Percentiles rank a stretch among this genome's conserved stretches.
Conservation (phyloP, 257 asterid genomes). For the Mitragyna speciosa region DNA sequence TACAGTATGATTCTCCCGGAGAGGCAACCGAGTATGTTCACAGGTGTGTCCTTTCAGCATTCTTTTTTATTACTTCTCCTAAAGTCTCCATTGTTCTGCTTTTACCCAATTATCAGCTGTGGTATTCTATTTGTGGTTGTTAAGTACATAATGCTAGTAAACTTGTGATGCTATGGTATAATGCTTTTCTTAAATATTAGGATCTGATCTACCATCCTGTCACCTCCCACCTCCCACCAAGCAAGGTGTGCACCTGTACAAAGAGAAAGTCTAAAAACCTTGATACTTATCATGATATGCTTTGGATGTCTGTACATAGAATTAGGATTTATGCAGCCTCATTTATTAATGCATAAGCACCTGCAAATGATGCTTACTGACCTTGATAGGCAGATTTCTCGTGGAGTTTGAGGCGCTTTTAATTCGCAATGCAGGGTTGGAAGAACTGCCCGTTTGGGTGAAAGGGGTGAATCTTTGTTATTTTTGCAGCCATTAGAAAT, state of each 20-base stretch:
- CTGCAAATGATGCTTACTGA: neutral
- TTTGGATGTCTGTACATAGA: neutral
- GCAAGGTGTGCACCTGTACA: neutral
- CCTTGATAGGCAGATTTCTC: neutral
- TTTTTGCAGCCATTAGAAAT: slow-evolving; percentile 79
- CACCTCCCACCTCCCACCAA: neutral
- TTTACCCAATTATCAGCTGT: neutral
- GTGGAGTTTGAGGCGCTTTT: neutral
- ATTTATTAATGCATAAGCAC: neutral
- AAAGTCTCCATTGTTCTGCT: neutral
- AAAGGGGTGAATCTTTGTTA: slow-evolving; percentile 73
- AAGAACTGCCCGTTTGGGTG: slow-evolving; percentile 95
- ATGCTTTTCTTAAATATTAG: neutral
- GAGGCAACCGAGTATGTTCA: slow-evolving; percentile 99
- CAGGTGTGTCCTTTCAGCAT: slow-evolving; percentile 51
- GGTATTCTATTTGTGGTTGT: neutral
- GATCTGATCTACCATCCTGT: too few relatives aligned
- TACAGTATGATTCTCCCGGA: slow-evolving; percentile 98
- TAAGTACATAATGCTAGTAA: neutral
- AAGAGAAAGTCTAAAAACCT: neutral
- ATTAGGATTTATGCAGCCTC: neutral
- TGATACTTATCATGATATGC: neutral
- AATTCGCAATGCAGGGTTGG: slow-evolving; percentile 67
- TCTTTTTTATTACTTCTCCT: neutral
- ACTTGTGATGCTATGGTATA: neutral